Conservation (phyloP, 345 rosid species). For the Aurinia saxatilis region DNA sequence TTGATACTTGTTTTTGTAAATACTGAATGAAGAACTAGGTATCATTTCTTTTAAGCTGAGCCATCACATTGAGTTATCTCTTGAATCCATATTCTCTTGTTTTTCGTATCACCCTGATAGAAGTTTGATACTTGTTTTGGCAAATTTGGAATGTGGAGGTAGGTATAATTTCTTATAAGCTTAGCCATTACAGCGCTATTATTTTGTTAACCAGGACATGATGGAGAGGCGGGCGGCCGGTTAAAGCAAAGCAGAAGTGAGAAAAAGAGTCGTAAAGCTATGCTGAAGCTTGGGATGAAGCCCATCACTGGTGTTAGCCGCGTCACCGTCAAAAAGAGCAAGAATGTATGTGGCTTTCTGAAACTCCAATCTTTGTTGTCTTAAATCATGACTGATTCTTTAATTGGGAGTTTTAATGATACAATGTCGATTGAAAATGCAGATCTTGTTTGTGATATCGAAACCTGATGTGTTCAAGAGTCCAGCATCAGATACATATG, state of each 20-base stretch:
- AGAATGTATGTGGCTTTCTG: conserved; percentile 46
- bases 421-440: conserved; percentile 6
- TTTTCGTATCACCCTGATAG: no score
- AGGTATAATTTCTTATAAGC: not conserved
- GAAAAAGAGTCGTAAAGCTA: conserved; percentile 84
- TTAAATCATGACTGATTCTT: not conserved
- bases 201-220: conserved; percentile 26
- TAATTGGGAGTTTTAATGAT: not conserved
- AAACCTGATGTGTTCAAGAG: conserved; percentile 92
- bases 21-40: not conserved
- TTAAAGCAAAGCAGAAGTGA: conserved; percentile 89
- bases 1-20: not conserved
- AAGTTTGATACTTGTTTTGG: not conserved
- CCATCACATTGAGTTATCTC: no score
- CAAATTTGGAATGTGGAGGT: not conserved
- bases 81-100: no score
- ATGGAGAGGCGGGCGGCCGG: conserved; percentile 52
- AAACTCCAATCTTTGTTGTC: not conserved
- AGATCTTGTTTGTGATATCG: conserved; percentile 77
- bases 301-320: conserved; percentile 72
- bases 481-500: conserved; percentile 75
- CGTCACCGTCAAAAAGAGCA: conserved; percentile 76
- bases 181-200: not conserved
- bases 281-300: conserved; percentile 91
- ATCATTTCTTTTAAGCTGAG: not conserved